phyloP scores from a whole-genome alignment of 1,284 basidiomycete species.

The Cryptococcus sp. region DNA sequence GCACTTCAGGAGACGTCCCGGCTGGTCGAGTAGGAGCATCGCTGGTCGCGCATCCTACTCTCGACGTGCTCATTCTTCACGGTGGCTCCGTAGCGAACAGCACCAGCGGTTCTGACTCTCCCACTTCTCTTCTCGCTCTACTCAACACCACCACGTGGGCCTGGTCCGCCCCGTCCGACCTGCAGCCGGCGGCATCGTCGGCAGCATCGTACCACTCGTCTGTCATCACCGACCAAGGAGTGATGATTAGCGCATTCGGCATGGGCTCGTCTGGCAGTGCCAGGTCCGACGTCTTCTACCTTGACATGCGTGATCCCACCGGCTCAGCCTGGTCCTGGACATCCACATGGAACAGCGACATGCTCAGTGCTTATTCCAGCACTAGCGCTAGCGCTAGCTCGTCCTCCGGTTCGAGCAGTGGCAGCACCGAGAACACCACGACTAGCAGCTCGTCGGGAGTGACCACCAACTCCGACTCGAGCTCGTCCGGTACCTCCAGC shows the following conservation, averaged over 20 bases:
- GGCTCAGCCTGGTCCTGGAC: slow-evolving; percentile 45
- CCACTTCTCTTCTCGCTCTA: slow-evolving; percentile 39
- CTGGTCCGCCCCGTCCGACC: slow-evolving; percentile 47
- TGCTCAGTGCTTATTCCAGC: slow-evolving; percentile 33
- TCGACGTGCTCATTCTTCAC: slow-evolving; percentile 46
- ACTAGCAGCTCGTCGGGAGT: slow-evolving; percentile 8
- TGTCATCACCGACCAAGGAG: slow-evolving; percentile 51
- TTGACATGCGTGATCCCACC: slow-evolving; percentile 49
- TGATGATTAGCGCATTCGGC: slow-evolving; percentile 53
- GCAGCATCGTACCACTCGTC: slow-evolving; percentile 50
- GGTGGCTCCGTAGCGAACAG: slow-evolving; percentile 38
- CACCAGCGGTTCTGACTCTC: slow-evolving; percentile 23
- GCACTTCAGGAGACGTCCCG: slow-evolving; percentile 44
- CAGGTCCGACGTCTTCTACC: slow-evolving; percentile 41
- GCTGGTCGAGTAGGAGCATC: slow-evolving; percentile 47
- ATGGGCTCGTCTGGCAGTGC: slow-evolving; percentile 35
- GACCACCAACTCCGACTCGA: slow-evolving; percentile 6
- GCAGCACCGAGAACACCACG: slow-evolving; percentile 7
- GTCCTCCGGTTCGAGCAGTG: slow-evolving; percentile 4
- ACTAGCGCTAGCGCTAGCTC: background rate
- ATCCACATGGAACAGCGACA: slow-evolving; percentile 41
- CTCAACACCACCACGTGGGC: slow-evolving; percentile 50
- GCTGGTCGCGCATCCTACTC: slow-evolving; percentile 48
- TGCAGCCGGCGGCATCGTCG: slow-evolving; percentile 44
- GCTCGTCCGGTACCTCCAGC: slow-evolving; percentile 13